Base-by-base conservation (phyloP, 1,284 basidiomycete species). In the Coriolopsis trogii region DNA sequence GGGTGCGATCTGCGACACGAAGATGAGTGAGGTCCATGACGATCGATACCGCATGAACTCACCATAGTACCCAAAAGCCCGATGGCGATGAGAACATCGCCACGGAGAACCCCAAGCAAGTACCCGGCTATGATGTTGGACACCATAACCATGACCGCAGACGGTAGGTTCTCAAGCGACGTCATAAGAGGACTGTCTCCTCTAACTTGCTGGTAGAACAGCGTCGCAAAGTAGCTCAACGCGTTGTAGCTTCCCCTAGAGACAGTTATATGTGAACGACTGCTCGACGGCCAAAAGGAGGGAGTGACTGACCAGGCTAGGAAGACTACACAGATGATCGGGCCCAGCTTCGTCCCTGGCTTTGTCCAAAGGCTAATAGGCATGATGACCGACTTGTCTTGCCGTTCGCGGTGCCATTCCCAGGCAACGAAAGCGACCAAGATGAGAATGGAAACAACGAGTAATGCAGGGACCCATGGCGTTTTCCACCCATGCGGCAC, bases 131-230 rank as follows among this genome's bases (percentile, higher is more conserved):
- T 41, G 21, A 71, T 20, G 55, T 68, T 71, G 20, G 62, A 60
- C 20, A 65, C 20, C 28, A 69, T 42, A 1, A 68, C 68, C 53
- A 50, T 50, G 69, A 67, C 23, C 63, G 62, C 16, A 68, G 53
- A 52, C 15, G 50, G 50, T 10, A 52, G 13, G 2, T 39, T 43
- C 45, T 52, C 50, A 26, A 52, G 40, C 15, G 70, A 63, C 3
- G 71, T 71, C 51, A 68, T 58, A 12, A 72, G 41, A 4, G 71
- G 67, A 42, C 48, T 52, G 10, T 70, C 57, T 1, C 59, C 58
- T n/a, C 62, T 58, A 25, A 72, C 66, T 56, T 72, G 66, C 51
- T 73, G 70, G 52, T 60, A 71, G 62, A 68, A 72, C n/a, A 56
- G 50, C 2, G 54, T 51, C 2, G 58, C 42, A 50, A 70, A 69